These are phyloP conservation scores for Eleusine coracana DNA, from an alignment of 176 grass and related monocot genomes.

Conservation along the genomic window DNA sequence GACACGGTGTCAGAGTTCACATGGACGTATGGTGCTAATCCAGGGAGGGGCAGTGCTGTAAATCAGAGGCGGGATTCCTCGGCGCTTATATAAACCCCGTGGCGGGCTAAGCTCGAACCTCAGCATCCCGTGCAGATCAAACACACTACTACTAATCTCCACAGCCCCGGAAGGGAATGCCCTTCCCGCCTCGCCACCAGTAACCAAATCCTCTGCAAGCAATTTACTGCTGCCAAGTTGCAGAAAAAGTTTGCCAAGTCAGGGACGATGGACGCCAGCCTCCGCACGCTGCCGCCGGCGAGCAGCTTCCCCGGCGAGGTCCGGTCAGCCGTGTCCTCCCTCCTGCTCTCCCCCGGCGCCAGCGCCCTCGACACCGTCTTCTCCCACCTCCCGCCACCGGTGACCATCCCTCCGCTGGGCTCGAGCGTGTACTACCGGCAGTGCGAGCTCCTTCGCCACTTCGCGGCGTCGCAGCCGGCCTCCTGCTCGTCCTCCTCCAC, in stretches of 20 bases:
- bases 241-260: not conserved
- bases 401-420: slow-evolving; percentile 64
- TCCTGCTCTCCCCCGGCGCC: slow-evolving; percentile 65
- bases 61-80: not conserved
- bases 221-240: not conserved
- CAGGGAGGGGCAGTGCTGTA: slow-evolving; percentile 17
- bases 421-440: slow-evolving; percentile 90
- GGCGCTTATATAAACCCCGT: slow-evolving; percentile 48
- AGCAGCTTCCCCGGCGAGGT: slow-evolving; percentile 57
- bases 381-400: slow-evolving; percentile 59
- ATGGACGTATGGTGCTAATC: not conserved
- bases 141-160: slow-evolving; percentile 4
- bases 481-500: not conserved
- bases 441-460: slow-evolving; percentile 74
- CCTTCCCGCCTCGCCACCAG: slow-evolving; percentile 35
- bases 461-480: slow-evolving; percentile 41
- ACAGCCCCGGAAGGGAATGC: slow-evolving; percentile 20
- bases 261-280: slow-evolving; percentile 43
- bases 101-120: too few species aligned
- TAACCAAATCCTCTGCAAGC: not conserved
- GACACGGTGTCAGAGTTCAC: not conserved
- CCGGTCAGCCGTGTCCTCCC: slow-evolving; percentile 54
- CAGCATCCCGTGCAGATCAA: not conserved
- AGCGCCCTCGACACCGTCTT: slow-evolving; percentile 84
- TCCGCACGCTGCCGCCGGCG: slow-evolving; percentile 39